Evolutionary conservation across 768 basidiomycete genomes (phyloP), one percentile per base, ranked within the genome.

Genomic region (Coprinopsis sp.): DNA sequence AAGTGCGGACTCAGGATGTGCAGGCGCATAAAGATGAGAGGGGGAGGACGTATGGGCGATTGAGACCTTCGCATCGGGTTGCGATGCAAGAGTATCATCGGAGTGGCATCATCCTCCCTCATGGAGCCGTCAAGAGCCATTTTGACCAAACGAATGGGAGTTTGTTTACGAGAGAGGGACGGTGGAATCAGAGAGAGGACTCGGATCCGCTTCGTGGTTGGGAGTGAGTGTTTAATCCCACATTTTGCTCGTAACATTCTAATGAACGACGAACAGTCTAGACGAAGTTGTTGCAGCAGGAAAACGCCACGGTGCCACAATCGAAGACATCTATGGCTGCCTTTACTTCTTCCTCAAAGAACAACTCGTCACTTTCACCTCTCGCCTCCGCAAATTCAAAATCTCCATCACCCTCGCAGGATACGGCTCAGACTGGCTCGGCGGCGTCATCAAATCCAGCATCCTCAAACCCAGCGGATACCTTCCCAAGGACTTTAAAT

Each of bases 311-410:
- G 72, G 74, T 2, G 65, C 68, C 6, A 60, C 57, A 4, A 47
- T 57, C 0, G 74, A 70, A 42, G 76, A 78, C 53, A 62, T 76
- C 27, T 74, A 70, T 45, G 77, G 77, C 3, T 77, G 74, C 40
- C 68, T 77, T 25, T 75, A 74, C 54, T 76, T 77, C 46, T 68
- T 66, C 50, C 45, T 77, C 22, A 61, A 65, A 3, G 62, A 70
- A 11, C 61, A 75, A 49, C 60, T 78, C 11, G 56, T 56, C 13
- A 54, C 54, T 0, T 74, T 78, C 54, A 53, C 64, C 0, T 31
- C 53, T 16, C 66, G 69, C 3, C 51, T 76, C 28, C 62, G 60
- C 13, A 59, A 54, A 18, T 62, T 66, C 36, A 52, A 54, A 12
- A 58, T 74, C 28, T 51, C 61, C 0, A 64, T 78, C 38, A 58